A percentile compares a stretch with the other conserved stretches of the same genome.
Evolutionary conservation across 495 filamentous ascomycete species (phyloP).

Genomic region (Friedmanniomyces simplex): DNA sequence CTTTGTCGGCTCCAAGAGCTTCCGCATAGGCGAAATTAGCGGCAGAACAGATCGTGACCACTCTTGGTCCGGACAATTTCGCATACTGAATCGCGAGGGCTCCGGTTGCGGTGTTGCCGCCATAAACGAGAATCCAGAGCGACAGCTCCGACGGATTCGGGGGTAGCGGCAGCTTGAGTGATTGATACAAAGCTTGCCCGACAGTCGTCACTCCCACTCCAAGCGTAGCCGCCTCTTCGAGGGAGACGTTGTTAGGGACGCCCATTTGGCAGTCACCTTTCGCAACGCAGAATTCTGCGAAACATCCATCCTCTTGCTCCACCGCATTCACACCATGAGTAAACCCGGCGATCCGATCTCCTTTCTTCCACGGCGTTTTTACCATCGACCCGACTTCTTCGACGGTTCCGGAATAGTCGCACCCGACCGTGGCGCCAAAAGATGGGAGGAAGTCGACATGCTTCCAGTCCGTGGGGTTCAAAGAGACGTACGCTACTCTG

Average conservation of each 20-base stretch:
- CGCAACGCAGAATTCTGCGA: not conserved
- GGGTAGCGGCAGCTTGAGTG: not conserved
- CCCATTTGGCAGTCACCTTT: not conserved
- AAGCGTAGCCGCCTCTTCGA: not conserved
- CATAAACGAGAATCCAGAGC: not conserved
- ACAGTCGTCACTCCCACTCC: not conserved
- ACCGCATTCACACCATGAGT: not conserved
- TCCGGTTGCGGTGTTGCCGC: not conserved
- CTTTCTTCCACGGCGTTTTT: constrained; percentile 23
- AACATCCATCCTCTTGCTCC: not conserved
- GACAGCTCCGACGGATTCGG: not conserved
- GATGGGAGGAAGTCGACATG: not conserved
- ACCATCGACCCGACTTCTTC: constrained; percentile 39
- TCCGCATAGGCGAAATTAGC: not conserved
- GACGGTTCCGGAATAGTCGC: constrained; percentile 43
- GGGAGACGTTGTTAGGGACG: not conserved
- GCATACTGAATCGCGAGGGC: not conserved
- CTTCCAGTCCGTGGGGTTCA: no score
- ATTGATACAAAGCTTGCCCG: not conserved
- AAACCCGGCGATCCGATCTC: not conserved
- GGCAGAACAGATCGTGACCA: not conserved
- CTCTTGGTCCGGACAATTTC: not conserved
- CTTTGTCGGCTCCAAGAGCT: not conserved
- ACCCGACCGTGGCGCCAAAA: constrained; percentile 5
- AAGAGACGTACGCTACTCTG: no score